Evolutionary conservation across 176 grass and related monocot genomes (phyloP), one percentile per base, ranked within the genome.

Genomic region (Eragrostis nindensis): DNA sequence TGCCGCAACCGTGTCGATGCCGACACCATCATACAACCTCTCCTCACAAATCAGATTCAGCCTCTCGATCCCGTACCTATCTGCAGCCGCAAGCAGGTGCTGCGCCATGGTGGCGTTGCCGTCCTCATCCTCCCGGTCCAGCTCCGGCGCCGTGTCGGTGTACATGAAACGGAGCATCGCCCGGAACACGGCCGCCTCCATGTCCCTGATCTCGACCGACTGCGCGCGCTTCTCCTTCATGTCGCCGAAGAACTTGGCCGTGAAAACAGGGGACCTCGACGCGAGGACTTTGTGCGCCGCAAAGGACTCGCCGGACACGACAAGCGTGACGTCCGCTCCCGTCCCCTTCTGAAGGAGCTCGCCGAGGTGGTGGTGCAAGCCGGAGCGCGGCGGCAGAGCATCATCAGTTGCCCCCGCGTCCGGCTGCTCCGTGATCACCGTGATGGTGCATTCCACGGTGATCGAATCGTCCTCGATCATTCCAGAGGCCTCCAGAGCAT

Each of bases 131-230:
- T 4, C 17, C 40, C 3, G 38, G 7, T 83, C 55, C 25, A 80
- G 47, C 3, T 87, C 68, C 1, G 79, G 86, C 16, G 73, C 68
- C 9, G 49, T 42, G 78, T 89, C 86, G 2, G 70, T 82, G 70
- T 94, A 94, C 24, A 94, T 84, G 83, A 94, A 94, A 16, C 76
- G 26, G 5, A 94, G 88, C 60, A 94, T 18, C 55, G 88, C 74
- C 16, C 71, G 17, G 55, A 94, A 94, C 13, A 74, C 62, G 2
- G 53, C 36, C 0, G 62, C 69, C 5, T 91, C 75, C 45, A 91
- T 91, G 68, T 68, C 84, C 5, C 39, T 26, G 54, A 91, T 48
- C 66, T 84, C 68, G 0, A 84, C 77, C 25, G 8, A 18, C n/a
- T 40, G 32, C 0, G 32, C 60, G 26, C 1, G 8, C 2, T 12